phyloP scores from a whole-genome alignment of 2,329 filamentous ascomycete genomes.

The Curvularia spicifera region DNA sequence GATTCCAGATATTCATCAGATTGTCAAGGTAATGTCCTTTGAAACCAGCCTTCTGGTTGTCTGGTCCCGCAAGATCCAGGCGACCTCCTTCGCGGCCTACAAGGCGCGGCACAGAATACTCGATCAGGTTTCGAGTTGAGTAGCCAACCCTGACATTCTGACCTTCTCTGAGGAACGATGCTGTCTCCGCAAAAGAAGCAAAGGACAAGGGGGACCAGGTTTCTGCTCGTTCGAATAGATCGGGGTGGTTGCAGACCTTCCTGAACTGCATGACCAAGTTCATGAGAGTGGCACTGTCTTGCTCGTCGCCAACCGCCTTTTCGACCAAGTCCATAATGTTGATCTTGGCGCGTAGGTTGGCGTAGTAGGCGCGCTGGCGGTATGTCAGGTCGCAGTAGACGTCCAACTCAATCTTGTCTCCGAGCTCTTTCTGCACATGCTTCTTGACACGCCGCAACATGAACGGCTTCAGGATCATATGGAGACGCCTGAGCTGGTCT shows the following conservation, averaged over 20 bases:
- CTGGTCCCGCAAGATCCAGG: slow-evolving; percentile 72
- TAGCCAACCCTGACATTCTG: slow-evolving; percentile 80
- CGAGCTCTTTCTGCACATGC: slow-evolving; percentile 97
- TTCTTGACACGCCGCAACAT: slow-evolving; percentile 99
- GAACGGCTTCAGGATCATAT: slow-evolving; percentile 99
- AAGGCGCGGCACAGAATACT: slow-evolving; percentile 80
- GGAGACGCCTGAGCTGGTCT: slow-evolving; percentile 92
- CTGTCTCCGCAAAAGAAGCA: slow-evolving; percentile 91
- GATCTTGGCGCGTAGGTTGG: slow-evolving; percentile 92
- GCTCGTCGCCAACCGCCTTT: slow-evolving; percentile 92
- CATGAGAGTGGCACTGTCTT: slow-evolving; percentile 95
- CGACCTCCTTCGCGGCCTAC: slow-evolving; percentile 83
- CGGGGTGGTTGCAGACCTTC: slow-evolving; percentile 98
- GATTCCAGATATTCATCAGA: slow-evolving; percentile 88
- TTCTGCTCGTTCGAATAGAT: slow-evolving; percentile 93
- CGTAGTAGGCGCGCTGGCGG: slow-evolving; percentile 91
- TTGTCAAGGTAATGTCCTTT: slow-evolving; percentile 76
- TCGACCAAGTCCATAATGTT: slow-evolving; percentile 99
- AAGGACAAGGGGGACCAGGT: slow-evolving; percentile 85
- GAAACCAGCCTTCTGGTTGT: slow-evolving; percentile 81
- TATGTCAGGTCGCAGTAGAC: slow-evolving; percentile 97
- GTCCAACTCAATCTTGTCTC: slow-evolving; percentile 97
- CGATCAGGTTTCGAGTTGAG: slow-evolving; percentile 83
- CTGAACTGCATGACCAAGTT: slow-evolving; percentile 99
- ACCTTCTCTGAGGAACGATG: slow-evolving; percentile 91